Evolutionary conservation across 2,329 filamentous ascomycete species (phyloP).

Genomic region (Ophiocordyceps camponoti-rufipedis): DNA sequence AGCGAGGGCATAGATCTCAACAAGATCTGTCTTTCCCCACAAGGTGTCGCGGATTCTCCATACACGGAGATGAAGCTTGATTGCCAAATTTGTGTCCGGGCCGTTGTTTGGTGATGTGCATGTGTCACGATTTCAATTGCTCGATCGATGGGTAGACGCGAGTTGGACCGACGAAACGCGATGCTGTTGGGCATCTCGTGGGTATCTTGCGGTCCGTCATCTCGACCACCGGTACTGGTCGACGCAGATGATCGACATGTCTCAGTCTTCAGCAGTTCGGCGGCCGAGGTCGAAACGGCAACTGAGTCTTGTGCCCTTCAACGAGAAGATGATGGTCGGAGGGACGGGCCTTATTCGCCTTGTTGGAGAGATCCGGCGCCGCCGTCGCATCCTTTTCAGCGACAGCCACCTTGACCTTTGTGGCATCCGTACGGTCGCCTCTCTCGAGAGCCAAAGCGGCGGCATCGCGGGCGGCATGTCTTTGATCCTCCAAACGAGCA

Average conservation of each 20-base stretch:
- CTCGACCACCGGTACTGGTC: background rate
- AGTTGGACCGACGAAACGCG: background rate
- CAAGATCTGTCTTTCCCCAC: slow-evolving; percentile 39
- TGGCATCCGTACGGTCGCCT: slow-evolving; percentile 11
- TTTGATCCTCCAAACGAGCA: slow-evolving; percentile 25
- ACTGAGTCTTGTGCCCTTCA: slow-evolving; percentile 31
- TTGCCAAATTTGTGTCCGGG: slow-evolving; percentile 41
- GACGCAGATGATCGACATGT: background rate
- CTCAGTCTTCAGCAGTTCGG: background rate
- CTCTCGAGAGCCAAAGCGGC: slow-evolving; percentile 32
- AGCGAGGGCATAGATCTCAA: slow-evolving; percentile 41
- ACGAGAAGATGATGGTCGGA: slow-evolving; percentile 25
- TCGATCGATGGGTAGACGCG: too few relatives aligned
- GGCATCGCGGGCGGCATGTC: slow-evolving; percentile 19
- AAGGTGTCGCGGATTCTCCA: slow-evolving; percentile 83
- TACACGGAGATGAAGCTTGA: slow-evolving; percentile 67
- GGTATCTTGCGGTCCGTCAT: background rate
- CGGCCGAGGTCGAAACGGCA: slow-evolving; percentile 2
- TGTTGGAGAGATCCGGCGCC: slow-evolving; percentile 5
- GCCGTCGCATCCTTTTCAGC: slow-evolving; percentile 26
- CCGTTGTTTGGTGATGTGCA: background rate
- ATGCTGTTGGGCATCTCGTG: background rate
- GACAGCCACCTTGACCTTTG: slow-evolving; percentile 27
- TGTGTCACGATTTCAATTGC: background rate
- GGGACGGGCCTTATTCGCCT: slow-evolving; percentile 5